Evolutionary conservation across 1,284 basidiomycete species (phyloP), one percentile per base, ranked within the genome.

Genomic region (Pyrrhoderma lamaoense): DNA sequence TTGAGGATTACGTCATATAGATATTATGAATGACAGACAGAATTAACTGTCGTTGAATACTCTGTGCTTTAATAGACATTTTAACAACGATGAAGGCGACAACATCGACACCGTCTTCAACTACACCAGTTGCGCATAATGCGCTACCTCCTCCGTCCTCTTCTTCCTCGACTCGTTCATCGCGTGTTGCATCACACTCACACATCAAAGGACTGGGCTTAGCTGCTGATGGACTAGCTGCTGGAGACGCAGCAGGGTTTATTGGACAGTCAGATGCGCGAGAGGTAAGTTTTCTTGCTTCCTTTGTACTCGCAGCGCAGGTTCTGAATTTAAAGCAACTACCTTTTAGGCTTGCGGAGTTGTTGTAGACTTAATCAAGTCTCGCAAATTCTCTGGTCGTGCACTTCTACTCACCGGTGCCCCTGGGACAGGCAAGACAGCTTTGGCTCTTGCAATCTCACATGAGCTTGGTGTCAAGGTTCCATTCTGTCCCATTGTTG

Each of bases 401-500:
- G 93, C 92, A 0, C 71, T 95, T 35, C 68, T 95, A 14, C 80
- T 95, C 35, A 92, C 89, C 13, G 93, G 93, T 47, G 89, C 89
- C 34, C 93, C 93, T 0, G 91, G 93, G 9, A 95, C 93, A 2
- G 93, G 93, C 14, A 93, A 99, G 74, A 99, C 96, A 0, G 95
- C 95, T 0, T 79, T 99, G 22, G 94, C 96, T 1, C 70, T 99
- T 11, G 95, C 91, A 0, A 80, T 99, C 31, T 87, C 93, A 4
- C 94, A 98, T 58, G 95, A 98, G 63, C 78, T 99, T 0, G 95
- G 95, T 1, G 73, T 79, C 43, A 96, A 97, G 64, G 94, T 98
- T 1, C 95, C 95, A 0, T 99, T 99, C 68, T 98, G 95, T 65
- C 93, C 93, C 1, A 96, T 98, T 89, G 95, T 98, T 21, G 96